Evolutionary conservation across 2,329 filamentous ascomycete species (phyloP).

Genomic region (Septoria linicola): DNA sequence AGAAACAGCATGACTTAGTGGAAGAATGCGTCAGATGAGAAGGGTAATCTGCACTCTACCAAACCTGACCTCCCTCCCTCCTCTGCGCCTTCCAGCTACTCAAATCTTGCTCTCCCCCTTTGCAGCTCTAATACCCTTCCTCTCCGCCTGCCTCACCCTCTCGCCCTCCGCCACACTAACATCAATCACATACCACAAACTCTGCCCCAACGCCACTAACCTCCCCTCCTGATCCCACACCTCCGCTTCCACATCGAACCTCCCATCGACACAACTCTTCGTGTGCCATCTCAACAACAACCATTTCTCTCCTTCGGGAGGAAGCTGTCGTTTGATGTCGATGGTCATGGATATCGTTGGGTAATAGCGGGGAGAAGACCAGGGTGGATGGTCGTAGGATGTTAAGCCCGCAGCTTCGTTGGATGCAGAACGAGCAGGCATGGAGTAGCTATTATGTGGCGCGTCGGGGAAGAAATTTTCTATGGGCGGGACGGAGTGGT

Average conservation of each 20-base stretch:
- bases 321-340: conserved; percentile 25
- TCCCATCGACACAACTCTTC: conserved; percentile 24
- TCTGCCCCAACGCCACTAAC: conserved; percentile 20
- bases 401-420: conserved; percentile 5
- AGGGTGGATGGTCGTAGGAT: conserved; percentile 17
- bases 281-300: conserved; percentile 21
- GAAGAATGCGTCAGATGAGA: too few species aligned
- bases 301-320: conserved; percentile 26
- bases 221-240: conserved; percentile 25
- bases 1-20: too few species aligned
- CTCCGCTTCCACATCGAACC: conserved; percentile 25
- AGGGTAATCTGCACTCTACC: too few species aligned
- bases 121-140: conserved; percentile 5
- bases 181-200: conserved; percentile 23
- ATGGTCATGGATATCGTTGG: conserved; percentile 25
- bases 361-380: conserved; percentile 21
- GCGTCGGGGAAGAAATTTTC: conserved; percentile 22
- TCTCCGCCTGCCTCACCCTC: neutral
- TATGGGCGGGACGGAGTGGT: conserved; percentile 17
- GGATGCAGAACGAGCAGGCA: conserved; percentile 6
- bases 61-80: neutral
- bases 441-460: conserved; percentile 12
- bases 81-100: neutral
- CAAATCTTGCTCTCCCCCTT: conserved; percentile 11
- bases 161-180: neutral